phyloP scores from a whole-genome alignment of 2,329 filamentous ascomycete genomes.

The Colletotrichum eleusines region DNA sequence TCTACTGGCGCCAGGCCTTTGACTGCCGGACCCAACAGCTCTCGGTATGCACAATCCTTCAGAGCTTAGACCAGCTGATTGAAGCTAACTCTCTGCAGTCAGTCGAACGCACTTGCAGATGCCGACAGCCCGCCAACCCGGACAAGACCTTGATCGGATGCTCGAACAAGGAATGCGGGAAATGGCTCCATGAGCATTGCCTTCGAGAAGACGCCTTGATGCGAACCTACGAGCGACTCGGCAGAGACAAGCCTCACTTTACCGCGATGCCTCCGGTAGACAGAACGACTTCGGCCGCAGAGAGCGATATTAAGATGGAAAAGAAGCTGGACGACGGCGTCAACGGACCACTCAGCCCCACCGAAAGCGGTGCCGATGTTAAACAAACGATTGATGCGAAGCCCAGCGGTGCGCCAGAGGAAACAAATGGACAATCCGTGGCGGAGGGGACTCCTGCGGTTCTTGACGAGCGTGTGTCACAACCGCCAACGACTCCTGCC shows the following conservation, averaged over 20 bases:
- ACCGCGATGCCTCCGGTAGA: constrained; percentile 47
- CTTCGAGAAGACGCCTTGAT: constrained; percentile 67
- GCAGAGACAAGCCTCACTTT: constrained; percentile 63
- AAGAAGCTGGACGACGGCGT: constrained; percentile 35
- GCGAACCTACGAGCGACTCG: constrained; percentile 63
- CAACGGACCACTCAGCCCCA: constrained; percentile 61
- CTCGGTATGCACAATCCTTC: constrained; percentile 60
- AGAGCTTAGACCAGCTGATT: background rate
- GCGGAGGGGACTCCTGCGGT: constrained; percentile 42
- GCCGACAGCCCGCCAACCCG: constrained; percentile 71
- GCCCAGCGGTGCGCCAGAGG: constrained; percentile 57
- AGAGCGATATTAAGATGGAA: constrained; percentile 51
- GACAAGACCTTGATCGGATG: constrained; percentile 72
- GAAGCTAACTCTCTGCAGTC: constrained; percentile 52
- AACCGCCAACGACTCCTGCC: constrained; percentile 43
- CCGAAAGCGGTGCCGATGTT: constrained; percentile 62
- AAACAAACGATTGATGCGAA: constrained; percentile 67
- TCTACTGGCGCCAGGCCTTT: constrained; percentile 75
- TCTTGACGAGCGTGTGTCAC: constrained; percentile 43
- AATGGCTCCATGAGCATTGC: constrained; percentile 75
- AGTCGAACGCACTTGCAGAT: constrained; percentile 69
- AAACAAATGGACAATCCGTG: constrained; percentile 53
- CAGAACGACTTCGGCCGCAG: constrained; percentile 40
- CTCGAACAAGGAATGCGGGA: constrained; percentile 64
- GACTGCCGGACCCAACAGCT: constrained; percentile 69